phyloP scores from a whole-genome alignment of 805 yeast species.

The Candida maltosa region DNA sequence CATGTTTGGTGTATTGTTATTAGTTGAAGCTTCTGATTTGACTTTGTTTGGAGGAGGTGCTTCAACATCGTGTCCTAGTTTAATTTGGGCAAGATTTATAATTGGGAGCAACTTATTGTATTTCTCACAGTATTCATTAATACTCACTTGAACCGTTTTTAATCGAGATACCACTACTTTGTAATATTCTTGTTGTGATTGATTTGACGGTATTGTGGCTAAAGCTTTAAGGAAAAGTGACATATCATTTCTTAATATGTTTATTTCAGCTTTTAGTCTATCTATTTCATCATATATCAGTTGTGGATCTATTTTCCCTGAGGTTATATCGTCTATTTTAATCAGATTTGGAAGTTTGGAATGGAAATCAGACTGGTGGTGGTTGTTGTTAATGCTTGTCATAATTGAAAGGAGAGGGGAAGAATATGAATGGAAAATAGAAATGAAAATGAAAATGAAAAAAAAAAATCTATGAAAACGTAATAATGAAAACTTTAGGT shows the following conservation, averaged over 20 bases:
- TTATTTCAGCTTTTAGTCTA: constrained; percentile 39
- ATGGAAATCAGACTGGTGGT: too few relatives aligned
- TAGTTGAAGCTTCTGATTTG: constrained; percentile 2
- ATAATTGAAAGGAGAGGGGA: too few relatives aligned
- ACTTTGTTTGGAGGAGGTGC: constrained; percentile 21
- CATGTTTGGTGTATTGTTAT: constrained; percentile 5
- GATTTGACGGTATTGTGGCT: constrained; percentile 28
- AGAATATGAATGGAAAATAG: too few relatives aligned
- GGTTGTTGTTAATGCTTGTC: too few relatives aligned
- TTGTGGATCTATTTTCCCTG: constrained; percentile 37
- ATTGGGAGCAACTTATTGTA: constrained; percentile 48
- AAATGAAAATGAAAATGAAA: too few relatives aligned
- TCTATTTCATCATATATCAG: constrained; percentile 44
- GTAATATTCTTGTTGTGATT: constrained; percentile 36
- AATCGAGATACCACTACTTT: constrained; percentile 33
- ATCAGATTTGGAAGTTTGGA: constrained; percentile 28
- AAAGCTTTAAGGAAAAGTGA: constrained; percentile 32
- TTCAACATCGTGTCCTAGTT: constrained; percentile 49
- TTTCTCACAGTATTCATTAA: constrained; percentile 40
- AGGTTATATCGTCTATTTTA: constrained; percentile 41
- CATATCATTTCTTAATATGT: constrained; percentile 40
- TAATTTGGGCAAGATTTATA: constrained; percentile 48
- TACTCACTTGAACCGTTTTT: constrained; percentile 33
- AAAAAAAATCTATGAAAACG: too few relatives aligned
- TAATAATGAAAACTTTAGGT: too few relatives aligned